Evolutionary conservation across 192 early-diverging fungal genomes (phyloP).

Genomic region (Allomyces arbusculus): DNA sequence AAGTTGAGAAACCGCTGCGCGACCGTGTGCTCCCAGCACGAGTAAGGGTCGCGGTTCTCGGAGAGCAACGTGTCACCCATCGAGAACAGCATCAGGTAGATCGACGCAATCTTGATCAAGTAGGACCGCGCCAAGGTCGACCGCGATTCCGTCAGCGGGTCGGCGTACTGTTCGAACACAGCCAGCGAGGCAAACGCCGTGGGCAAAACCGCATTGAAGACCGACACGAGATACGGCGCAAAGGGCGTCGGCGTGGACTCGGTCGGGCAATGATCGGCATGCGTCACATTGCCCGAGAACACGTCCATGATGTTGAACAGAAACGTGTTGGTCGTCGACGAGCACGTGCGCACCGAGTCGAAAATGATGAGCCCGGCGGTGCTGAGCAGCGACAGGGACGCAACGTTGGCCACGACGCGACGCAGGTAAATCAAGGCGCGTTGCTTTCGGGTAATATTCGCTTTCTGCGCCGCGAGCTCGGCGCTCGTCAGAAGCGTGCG

Average conservation of each 20-base stretch:
- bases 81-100: neutral
- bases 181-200: neutral
- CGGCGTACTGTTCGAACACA: neutral
- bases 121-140: neutral
- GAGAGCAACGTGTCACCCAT: neutral
- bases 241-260: neutral
- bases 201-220: neutral
- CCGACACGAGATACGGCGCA: neutral
- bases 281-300: neutral
- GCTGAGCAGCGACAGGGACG: neutral
- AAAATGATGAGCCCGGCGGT: neutral
- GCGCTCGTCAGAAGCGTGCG: neutral
- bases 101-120: neutral
- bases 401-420: too few relatives aligned
- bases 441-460: too few relatives aligned
- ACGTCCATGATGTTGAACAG: neutral
- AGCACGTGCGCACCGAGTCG: neutral
- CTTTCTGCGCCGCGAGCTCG: neutral
- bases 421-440: too few relatives aligned
- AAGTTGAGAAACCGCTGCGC: neutral
- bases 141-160: neutral
- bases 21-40: neutral
- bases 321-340: neutral
- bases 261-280: neutral
- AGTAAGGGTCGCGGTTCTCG: neutral